A percentile compares a stretch with the other conserved stretches of the same genome.
These are phyloP conservation scores for Ramaria sp. DNA, from an alignment of 768 basidiomycete species.

Conservation along the genomic window DNA sequence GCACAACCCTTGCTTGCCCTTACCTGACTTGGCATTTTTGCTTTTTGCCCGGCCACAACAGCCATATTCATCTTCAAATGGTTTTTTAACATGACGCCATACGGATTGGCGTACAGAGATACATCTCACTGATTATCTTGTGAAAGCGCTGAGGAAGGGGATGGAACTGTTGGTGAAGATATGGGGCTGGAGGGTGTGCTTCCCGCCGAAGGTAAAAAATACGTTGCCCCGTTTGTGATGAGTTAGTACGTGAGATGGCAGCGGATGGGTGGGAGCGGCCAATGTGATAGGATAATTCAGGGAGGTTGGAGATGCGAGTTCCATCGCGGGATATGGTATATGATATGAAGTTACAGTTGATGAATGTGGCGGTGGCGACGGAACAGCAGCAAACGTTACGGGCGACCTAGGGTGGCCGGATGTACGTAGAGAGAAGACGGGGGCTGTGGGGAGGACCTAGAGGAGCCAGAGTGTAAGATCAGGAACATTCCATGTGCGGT, in stretches of 20 bases:
- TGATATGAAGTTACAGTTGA: neutral
- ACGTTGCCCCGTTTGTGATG: no score
- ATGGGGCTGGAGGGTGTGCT: no score
- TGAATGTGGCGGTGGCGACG: neutral
- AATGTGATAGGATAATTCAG: neutral
- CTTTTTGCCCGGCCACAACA: neutral
- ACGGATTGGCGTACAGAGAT: no score
- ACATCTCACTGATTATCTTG: no score
- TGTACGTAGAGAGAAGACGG: neutral
- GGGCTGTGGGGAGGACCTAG: neutral
- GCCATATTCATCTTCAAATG: neutral
- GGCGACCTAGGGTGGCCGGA: slow-evolving; percentile 1
- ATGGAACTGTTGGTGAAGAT: no score
- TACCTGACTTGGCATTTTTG: neutral
- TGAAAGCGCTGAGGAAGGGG: no score
- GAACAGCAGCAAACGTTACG: slow-evolving; percentile 1
- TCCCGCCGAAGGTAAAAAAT: no score
- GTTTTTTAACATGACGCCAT: neutral
- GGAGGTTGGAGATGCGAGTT: neutral
- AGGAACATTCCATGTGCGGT: slow-evolving; percentile 10
- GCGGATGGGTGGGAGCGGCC: no score
- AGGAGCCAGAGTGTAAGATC: slow-evolving; percentile 8
- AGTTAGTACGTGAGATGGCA: no score
- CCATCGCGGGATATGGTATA: neutral
- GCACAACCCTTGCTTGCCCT: neutral